Conservation (phyloP, 768 basidiomycete species). For the Mrakia blollopis region DNA sequence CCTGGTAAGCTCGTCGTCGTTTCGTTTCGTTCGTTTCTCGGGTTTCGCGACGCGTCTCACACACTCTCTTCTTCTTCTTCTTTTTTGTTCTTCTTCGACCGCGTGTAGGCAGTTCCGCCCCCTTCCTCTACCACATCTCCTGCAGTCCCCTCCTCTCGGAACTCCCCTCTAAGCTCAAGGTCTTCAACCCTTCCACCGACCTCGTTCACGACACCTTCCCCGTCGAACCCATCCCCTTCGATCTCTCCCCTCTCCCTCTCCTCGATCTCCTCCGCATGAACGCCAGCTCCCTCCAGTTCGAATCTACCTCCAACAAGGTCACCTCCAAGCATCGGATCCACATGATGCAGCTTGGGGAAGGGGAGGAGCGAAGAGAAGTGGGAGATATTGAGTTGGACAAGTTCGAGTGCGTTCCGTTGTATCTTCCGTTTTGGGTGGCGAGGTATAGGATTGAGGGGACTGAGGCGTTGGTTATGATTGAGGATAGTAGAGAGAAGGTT, state of each 20-base stretch:
- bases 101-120: background rate
- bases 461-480: background rate
- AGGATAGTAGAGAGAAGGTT: background rate
- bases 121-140: background rate
- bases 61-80: background rate
- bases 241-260: background rate
- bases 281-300: background rate
- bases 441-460: background rate
- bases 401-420: background rate
- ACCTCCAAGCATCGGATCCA: too few relatives aligned
- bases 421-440: background rate
- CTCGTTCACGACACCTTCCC: background rate
- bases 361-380: background rate
- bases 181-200: background rate
- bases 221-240: background rate
- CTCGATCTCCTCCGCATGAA: background rate
- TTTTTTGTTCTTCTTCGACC: background rate
- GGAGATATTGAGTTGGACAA: background rate
- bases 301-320: too few relatives aligned
- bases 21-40: background rate
- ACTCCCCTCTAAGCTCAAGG: background rate
- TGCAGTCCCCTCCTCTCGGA: background rate
- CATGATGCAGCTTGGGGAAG: background rate
- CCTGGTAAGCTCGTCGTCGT: background rate
- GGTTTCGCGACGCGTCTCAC: background rate